Base-by-base conservation (phyloP, 257 asterid genomes). In the Mentha longifolia region DNA sequence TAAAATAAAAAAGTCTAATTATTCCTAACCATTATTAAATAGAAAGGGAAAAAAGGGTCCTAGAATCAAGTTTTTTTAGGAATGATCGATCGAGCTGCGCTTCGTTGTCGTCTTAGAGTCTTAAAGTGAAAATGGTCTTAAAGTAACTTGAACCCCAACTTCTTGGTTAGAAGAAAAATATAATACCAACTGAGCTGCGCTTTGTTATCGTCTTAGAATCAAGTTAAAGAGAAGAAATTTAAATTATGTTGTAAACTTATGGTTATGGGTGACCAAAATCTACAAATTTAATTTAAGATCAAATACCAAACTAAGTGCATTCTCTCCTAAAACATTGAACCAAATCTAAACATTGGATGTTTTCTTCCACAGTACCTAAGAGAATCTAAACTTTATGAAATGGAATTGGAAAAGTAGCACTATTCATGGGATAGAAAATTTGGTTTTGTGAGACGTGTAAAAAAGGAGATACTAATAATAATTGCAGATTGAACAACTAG, bases 331-430 rank as follows among this genome's bases (percentile, higher is more conserved):
- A 22, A 54, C 8, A 35, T 35, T 20, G 7, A 9, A 19, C 1
- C 5, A 35, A 7, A 35, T 35, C 3, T 5, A 20, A 1, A 22
- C 4, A 25, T 14, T 11, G 61, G 61, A 55, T 55, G 61, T n/a
- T n/a, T n/a, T n/a, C 9, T 25, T 25, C 37, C 35, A 20, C 11
- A 54, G 33, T 20, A 4, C 33, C 33, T 52, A 22, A 20, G 5
- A 35, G 39, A 20, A 11, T 5, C 9, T n/a, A 55, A 55, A 55
- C 35, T 55, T 55, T 55, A 12, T 10, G n/a, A 55, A 62, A 42
- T 42, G 68, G 54, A 42, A 63, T 22, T 63, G 5, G 35, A 63
- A 63, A 67, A 67, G 31, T 51, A 67, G 51, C 64, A 72, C 66
- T 63, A 43, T 64, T 42, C 55, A 64, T 64, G 59, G 72, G 37